Percentiles rank a stretch among this genome's conserved stretches.
Conservation (phyloP, 129 eudicot species). For the Dittrichia graveolens region DNA sequence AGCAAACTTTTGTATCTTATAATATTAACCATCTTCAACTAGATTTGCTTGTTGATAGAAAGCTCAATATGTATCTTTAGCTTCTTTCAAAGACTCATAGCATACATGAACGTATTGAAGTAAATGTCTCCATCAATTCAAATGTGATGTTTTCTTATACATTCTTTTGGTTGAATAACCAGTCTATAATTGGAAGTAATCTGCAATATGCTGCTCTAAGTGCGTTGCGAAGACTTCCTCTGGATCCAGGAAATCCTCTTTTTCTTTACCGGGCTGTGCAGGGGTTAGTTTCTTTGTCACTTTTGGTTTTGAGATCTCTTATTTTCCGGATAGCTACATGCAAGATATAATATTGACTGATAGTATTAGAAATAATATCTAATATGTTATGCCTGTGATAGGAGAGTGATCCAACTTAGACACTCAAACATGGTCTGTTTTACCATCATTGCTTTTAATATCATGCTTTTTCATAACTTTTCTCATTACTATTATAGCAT, state of each 20-base stretch:
- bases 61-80: background rate
- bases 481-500: background rate
- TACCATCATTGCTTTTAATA: background rate
- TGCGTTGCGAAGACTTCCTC: constrained; percentile 94
- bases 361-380: background rate
- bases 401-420: background rate
- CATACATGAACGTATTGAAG: background rate
- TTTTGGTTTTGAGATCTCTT: background rate
- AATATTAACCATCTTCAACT: background rate
- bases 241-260: constrained; percentile 90
- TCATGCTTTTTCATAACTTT: background rate
- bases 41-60: constrained; percentile 1
- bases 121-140: background rate
- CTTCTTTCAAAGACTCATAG: background rate
- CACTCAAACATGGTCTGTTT: background rate
- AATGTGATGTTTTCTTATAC: constrained; percentile 7
- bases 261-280: constrained; percentile 87
- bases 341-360: background rate
- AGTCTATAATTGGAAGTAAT: constrained; percentile 86
- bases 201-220: constrained; percentile 89
- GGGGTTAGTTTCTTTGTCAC: constrained; percentile 61
- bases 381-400: background rate
- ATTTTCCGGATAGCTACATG: constrained; percentile 19
- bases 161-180: constrained; percentile 17
- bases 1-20: background rate